Conservation (phyloP, 2,329 filamentous ascomycete genomes). For the Apiospora hydei region DNA sequence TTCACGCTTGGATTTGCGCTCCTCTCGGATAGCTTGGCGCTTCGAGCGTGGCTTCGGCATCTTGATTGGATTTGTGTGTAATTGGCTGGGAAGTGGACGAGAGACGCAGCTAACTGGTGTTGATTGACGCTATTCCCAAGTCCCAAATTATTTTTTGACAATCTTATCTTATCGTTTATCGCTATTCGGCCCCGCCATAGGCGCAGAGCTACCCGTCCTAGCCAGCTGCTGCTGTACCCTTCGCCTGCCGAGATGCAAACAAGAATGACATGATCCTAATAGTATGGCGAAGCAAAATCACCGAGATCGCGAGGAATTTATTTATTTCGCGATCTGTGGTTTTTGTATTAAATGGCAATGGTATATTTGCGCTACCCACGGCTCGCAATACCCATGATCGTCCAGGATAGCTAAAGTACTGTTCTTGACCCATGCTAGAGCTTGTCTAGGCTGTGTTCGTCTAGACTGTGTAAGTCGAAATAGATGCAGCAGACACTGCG, state of each 20-base stretch:
- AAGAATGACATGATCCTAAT: too few relatives aligned
- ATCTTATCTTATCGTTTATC: constrained; percentile 19
- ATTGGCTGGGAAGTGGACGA: neutral
- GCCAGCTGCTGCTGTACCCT: neutral
- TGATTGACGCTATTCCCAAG: constrained; percentile 18
- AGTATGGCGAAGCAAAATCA: too few relatives aligned
- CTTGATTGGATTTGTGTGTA: constrained; percentile 20
- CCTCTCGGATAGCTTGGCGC: constrained; percentile 44
- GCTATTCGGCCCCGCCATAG: neutral
- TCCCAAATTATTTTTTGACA: constrained; percentile 16
- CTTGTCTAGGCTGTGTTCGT: neutral
- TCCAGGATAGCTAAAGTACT: neutral
- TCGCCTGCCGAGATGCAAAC: neutral
- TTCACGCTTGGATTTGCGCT: constrained; percentile 41
- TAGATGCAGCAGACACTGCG: neutral
- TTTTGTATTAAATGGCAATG: neutral
- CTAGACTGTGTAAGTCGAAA: neutral
- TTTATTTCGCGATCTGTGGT: neutral
- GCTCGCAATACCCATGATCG: neutral
- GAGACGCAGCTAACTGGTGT: constrained; percentile 7
- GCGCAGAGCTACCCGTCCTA: neutral
- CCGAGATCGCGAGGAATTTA: neutral
- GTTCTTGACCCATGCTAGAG: neutral
- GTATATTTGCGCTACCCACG: neutral
- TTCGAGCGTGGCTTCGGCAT: constrained; percentile 46